Percentiles rank a stretch among this genome's conserved stretches.
Evolutionary conservation across 768 basidiomycete genomes (phyloP).

Genomic region (Butyriboletus loyo): DNA sequence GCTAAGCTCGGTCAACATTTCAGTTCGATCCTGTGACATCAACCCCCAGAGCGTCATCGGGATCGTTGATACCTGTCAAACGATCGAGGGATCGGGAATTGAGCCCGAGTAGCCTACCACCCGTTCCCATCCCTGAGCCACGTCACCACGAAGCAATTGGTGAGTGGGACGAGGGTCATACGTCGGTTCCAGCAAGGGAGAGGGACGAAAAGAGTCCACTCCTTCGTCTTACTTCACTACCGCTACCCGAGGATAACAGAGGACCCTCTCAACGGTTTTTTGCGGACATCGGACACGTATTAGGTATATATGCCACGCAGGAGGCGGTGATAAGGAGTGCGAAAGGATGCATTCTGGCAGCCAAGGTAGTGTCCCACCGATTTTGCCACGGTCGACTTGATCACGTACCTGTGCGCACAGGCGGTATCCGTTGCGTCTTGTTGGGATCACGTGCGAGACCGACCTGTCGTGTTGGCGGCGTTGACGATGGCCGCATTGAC

Average conservation of each 20-base stretch:
- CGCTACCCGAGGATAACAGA: background rate
- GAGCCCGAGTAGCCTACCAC: conserved; percentile 13
- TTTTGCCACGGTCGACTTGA: background rate
- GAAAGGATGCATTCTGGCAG: conserved; percentile 36
- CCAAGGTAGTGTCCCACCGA: conserved; percentile 29
- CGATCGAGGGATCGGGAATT: conserved; percentile 13
- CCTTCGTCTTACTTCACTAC: conserved; percentile 15
- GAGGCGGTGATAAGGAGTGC: conserved; percentile 26
- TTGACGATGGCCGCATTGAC: conserved; percentile 38
- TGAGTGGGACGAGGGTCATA: background rate
- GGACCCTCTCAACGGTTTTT: background rate
- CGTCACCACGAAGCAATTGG: background rate
- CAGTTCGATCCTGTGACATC: conserved; percentile 29
- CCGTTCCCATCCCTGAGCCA: conserved; percentile 7
- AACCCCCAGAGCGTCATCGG: conserved; percentile 3
- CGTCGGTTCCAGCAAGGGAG: background rate
- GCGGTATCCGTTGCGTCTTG: conserved; percentile 24
- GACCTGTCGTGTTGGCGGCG: conserved; percentile 23
- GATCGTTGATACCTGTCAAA: conserved; percentile 25
- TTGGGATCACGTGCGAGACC: conserved; percentile 24
- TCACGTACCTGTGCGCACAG: conserved; percentile 1
- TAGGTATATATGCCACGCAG: conserved; percentile 11
- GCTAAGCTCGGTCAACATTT: background rate
- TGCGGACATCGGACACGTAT: background rate
- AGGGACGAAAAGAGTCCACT: conserved; percentile 11